A percentile compares a stretch with the other conserved stretches of the same genome.
phyloP scores from a whole-genome alignment of 1,139 yeast species.

The Sugiyamaella xylanicola region DNA sequence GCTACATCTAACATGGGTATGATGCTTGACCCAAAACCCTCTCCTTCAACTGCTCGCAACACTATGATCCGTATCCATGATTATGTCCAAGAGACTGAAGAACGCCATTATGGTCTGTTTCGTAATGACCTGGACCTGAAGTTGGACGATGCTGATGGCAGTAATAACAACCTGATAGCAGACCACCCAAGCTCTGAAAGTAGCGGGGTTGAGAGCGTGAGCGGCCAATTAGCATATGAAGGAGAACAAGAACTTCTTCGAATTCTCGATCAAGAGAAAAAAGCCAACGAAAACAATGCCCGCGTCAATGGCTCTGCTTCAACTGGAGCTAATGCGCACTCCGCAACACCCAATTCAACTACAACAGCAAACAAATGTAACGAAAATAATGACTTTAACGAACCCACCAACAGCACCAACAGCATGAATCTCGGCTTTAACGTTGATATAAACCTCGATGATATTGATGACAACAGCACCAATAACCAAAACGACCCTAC shows the following conservation, averaged over 20 bases:
- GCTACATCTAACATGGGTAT: not conserved
- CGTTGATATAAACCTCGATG: constrained; percentile 1
- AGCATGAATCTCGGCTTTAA: not conserved
- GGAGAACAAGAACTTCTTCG: constrained; percentile 15
- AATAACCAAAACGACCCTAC: constrained; percentile 2
- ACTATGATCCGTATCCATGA: constrained; percentile 11
- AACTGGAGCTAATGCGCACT: not conserved
- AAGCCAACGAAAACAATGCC: not conserved
- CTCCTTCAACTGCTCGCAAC: not conserved
- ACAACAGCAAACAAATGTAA: constrained; percentile 5
- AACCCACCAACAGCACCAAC: constrained; percentile 1
- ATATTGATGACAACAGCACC: constrained; percentile 5
- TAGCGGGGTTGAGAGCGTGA: constrained; percentile 11
- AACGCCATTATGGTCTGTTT: constrained; percentile 3
- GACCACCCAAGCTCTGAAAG: constrained; percentile 18
- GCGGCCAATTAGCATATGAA: not conserved
- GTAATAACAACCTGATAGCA: constrained; percentile 2
- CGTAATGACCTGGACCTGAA: constrained; percentile 1
- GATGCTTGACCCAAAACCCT: not conserved
- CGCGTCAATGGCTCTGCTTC: not conserved
- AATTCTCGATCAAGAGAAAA: constrained; percentile 11
- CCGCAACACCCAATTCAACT: too few species aligned
- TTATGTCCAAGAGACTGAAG: constrained; percentile 13
- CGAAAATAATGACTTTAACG: constrained; percentile 9
- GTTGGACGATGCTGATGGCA: not conserved